A percentile compares a stretch with the other conserved stretches of the same genome.
Conservation (phyloP, 805 yeast species). For the Ogataea populi-albae region DNA sequence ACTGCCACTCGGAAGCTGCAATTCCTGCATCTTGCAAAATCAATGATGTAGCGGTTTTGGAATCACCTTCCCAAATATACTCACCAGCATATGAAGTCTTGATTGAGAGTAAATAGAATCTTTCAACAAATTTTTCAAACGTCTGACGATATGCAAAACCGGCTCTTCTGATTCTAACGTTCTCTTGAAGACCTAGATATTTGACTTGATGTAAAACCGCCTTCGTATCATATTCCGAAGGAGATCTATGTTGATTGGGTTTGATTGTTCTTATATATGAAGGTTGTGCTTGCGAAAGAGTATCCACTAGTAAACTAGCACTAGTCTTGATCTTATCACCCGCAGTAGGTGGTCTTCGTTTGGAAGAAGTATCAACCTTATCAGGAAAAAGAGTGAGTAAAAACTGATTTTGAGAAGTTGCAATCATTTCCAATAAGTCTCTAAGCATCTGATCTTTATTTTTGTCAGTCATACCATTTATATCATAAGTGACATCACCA, state of each 20-base stretch:
- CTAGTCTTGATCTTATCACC: constrained; percentile 90
- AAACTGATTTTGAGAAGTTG: constrained; percentile 68
- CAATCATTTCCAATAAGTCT: constrained; percentile 77
- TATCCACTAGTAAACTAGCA: constrained; percentile 87
- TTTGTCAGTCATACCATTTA: constrained; percentile 89
- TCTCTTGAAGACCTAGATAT: constrained; percentile 93
- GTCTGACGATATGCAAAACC: constrained; percentile 98
- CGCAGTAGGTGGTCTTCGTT: constrained; percentile 89
- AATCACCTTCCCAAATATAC: constrained; percentile 57
- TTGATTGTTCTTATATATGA: constrained; percentile 96
- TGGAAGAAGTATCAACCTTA: constrained; percentile 60
- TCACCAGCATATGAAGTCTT: constrained; percentile 90
- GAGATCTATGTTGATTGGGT: constrained; percentile 91
- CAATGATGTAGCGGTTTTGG: constrained; percentile 48
- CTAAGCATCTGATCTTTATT: constrained; percentile 92
- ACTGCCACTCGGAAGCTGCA: constrained; percentile 78
- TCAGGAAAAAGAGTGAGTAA: constrained; percentile 59
- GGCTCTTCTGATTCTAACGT: constrained; percentile 95
- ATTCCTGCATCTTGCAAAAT: constrained; percentile 58
- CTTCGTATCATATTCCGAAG: constrained; percentile 81
- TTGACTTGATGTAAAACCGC: constrained; percentile 95
- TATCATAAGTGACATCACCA: constrained; percentile 95
- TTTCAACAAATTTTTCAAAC: constrained; percentile 91
- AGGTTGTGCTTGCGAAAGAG: constrained; percentile 87
- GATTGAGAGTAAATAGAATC: constrained; percentile 84